These are phyloP conservation scores for Calcarisporium arbuscula DNA, from an alignment of 2,329 filamentous ascomycete species.

Conservation along the genomic window DNA sequence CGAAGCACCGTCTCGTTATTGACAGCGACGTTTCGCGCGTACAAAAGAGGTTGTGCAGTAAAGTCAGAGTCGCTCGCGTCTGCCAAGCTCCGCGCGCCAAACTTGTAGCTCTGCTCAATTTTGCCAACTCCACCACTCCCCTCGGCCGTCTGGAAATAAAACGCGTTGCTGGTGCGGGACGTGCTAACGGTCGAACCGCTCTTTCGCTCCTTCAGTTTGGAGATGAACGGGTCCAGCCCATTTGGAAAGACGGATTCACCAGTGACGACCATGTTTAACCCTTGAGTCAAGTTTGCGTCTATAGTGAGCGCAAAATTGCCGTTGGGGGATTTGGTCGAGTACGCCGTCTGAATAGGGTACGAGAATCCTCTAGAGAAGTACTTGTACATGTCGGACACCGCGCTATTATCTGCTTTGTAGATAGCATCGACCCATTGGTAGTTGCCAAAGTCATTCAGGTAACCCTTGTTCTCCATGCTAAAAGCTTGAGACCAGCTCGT, in stretches of 20 bases:
- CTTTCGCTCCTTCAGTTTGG: conserved; percentile 17
- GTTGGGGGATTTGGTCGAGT: conserved; percentile 1
- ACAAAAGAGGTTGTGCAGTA: conserved; percentile 37
- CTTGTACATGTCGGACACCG: background rate
- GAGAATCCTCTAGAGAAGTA: conserved; percentile 6
- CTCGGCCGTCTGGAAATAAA: conserved; percentile 42
- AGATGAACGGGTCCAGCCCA: conserved; percentile 50
- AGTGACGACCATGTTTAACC: conserved; percentile 27
- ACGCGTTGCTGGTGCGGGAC: conserved; percentile 50
- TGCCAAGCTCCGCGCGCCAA: conserved; percentile 31
- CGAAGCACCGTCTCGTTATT: conserved; percentile 45
- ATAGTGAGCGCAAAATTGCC: conserved; percentile 13
- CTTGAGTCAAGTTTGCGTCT: conserved; percentile 32
- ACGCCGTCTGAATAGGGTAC: conserved; percentile 11
- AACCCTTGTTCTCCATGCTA: conserved; percentile 45
- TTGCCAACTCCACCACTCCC: conserved; percentile 46
- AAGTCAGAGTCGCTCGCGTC: conserved; percentile 12
- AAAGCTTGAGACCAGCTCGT: conserved; percentile 53
- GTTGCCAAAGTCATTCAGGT: conserved; percentile 28
- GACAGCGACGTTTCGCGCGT: conserved; percentile 49
- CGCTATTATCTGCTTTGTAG: conserved; percentile 12
- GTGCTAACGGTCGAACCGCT: conserved; percentile 34
- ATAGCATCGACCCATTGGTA: conserved; percentile 29
- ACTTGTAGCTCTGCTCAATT: conserved; percentile 50
- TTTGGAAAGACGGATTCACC: conserved; percentile 46